Percentiles rank a stretch among this genome's conserved stretches.
Conservation (phyloP, 192 early-diverging fungal genomes). For the Lobosporangium transversale region DNA sequence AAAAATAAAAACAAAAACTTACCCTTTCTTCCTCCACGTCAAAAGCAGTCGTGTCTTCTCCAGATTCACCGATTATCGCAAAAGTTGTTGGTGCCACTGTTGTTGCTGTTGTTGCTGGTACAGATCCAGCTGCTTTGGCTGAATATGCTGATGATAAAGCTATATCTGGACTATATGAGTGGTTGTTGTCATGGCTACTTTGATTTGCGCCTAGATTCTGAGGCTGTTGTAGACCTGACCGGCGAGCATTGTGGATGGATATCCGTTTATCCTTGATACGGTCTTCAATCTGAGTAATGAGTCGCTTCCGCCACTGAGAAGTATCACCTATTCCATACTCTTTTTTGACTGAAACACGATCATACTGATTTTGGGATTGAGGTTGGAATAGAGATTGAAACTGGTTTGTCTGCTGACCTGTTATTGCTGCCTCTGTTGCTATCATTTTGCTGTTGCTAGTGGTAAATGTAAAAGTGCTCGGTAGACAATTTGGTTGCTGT, state of each 20-base stretch:
- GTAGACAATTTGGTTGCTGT: not conserved
- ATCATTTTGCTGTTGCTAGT: not conserved
- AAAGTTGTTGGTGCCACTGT: not conserved
- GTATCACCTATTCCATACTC: conserved; percentile 33
- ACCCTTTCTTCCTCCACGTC: conserved; percentile 34
- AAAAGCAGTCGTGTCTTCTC: not conserved
- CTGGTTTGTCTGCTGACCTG: too few relatives aligned
- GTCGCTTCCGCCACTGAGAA: conserved; percentile 30
- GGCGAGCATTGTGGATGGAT: conserved; percentile 32
- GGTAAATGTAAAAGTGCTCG: not conserved
- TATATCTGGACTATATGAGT: too few relatives aligned
- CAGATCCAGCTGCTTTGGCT: not conserved
- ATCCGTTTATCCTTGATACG: conserved; percentile 32
- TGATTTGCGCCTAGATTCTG: too few relatives aligned
- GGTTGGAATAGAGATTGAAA: too few relatives aligned
- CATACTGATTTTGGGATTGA: too few relatives aligned
- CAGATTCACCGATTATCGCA: not conserved
- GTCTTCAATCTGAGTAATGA: conserved; percentile 36
- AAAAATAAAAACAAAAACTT: not conserved
- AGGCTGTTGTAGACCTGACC: conserved; percentile 2
- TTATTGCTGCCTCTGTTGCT: not conserved
- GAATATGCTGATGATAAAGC: not conserved
- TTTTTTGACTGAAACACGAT: conserved; percentile 18
- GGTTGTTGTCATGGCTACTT: too few relatives aligned
- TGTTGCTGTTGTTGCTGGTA: not conserved